phyloP scores from a whole-genome alignment of 2,329 filamentous ascomycete species.

The Xylariaceae sp. region DNA sequence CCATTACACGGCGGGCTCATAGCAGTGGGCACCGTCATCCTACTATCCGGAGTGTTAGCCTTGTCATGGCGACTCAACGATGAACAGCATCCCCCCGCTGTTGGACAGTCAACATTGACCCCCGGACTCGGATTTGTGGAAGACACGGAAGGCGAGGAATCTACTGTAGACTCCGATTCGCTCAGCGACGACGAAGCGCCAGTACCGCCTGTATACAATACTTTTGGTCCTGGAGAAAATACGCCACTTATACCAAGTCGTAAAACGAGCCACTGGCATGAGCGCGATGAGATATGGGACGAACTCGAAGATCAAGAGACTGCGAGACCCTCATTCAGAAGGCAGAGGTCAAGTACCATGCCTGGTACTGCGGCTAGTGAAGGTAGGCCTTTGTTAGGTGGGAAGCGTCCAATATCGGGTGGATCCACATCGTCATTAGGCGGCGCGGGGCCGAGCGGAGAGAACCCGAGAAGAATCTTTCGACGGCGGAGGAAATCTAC shows the following conservation, averaged over 20 bases:
- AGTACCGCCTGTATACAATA: conserved; percentile 39
- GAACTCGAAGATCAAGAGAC: conserved; percentile 73
- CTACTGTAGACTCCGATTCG: conserved; percentile 46
- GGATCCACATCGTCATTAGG: conserved; percentile 23
- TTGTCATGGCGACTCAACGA: conserved; percentile 91
- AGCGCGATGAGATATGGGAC: conserved; percentile 80
- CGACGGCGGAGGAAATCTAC: conserved; percentile 54
- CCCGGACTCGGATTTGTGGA: conserved; percentile 81
- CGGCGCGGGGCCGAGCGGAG: conserved; percentile 14
- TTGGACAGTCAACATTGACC: conserved; percentile 65
- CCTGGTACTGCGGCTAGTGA: conserved; percentile 34
- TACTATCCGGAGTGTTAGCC: conserved; percentile 83
- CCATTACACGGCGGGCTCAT: conserved; percentile 75
- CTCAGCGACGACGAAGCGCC: conserved; percentile 38
- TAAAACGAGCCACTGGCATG: conserved; percentile 53
- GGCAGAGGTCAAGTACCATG: conserved; percentile 46
- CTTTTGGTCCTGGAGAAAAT: conserved; percentile 40
- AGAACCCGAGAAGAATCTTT: conserved; percentile 24
- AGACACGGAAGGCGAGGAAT: conserved; percentile 59
- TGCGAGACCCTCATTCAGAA: conserved; percentile 34
- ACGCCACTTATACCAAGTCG: conserved; percentile 36
- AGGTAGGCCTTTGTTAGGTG: conserved; percentile 34
- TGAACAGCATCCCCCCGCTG: conserved; percentile 58
- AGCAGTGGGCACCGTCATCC: conserved; percentile 77
- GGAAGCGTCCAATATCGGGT: conserved; percentile 19